Conservation (phyloP, 140 eudicot genomes). For the Eryngium alpinum region DNA sequence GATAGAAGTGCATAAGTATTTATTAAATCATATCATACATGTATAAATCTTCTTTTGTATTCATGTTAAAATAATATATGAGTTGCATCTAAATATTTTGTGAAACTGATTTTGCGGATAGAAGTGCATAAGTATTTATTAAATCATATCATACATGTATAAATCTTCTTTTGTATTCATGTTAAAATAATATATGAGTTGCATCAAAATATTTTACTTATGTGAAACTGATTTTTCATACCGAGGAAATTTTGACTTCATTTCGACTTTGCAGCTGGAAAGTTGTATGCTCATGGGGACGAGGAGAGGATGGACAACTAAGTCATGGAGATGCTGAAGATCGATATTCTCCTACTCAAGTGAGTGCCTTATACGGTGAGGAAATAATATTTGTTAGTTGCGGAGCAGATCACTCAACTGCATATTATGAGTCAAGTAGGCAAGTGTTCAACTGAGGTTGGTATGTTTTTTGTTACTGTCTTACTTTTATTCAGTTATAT, state of each 20-base stretch:
- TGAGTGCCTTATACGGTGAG: constrained; percentile 78
- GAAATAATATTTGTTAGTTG: constrained; percentile 68
- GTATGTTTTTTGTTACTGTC: constrained; percentile 32
- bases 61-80: background rate
- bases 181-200: background rate
- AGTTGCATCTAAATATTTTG: background rate
- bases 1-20: background rate
- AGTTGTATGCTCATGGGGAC: constrained; percentile 98
- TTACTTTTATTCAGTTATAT: too few species aligned
- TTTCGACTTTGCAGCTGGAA: constrained; percentile 54
- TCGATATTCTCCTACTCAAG: constrained; percentile 67
- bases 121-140: background rate
- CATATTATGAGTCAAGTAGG: constrained; percentile 55
- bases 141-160: background rate
- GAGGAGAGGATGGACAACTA: constrained; percentile 98
- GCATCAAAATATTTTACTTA: background rate
- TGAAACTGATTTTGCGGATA: background rate
- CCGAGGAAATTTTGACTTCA: background rate
- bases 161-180: background rate
- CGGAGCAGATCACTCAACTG: constrained; percentile 97
- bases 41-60: background rate
- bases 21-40: background rate
- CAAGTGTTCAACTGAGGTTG: constrained; percentile 98
- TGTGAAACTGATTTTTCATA: background rate
- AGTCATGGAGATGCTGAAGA: constrained; percentile 99